These are phyloP conservation scores for Batkoa obscura DNA, from an alignment of 371 early-diverging fungal genomes.

Conservation along the genomic window DNA sequence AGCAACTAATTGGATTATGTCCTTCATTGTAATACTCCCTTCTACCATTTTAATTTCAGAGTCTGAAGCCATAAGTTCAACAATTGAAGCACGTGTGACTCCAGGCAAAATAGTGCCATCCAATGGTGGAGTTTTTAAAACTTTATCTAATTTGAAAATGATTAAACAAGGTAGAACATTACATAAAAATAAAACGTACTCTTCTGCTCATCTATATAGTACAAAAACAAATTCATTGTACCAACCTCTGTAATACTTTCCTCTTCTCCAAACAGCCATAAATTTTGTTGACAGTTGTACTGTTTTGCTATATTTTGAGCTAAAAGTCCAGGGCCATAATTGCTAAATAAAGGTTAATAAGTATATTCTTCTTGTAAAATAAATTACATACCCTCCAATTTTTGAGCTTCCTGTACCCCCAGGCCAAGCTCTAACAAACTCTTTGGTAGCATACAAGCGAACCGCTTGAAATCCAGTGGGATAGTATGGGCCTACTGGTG, in stretches of 20 bases:
- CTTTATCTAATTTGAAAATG: constrained; percentile 20
- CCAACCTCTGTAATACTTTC: constrained; percentile 87
- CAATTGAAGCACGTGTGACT: constrained; percentile 86
- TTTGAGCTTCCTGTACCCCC: constrained; percentile 89
- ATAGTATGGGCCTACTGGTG: constrained; percentile 95
- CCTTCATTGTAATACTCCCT: constrained; percentile 63
- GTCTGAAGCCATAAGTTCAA: constrained; percentile 62
- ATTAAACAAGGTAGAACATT: not conserved
- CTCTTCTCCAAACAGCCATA: constrained; percentile 82
- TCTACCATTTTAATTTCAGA: constrained; percentile 81
- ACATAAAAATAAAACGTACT: constrained; percentile 10
- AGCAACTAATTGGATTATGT: constrained; percentile 48
- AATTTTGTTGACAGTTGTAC: constrained; percentile 77
- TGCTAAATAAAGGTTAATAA: constrained; percentile 9
- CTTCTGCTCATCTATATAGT: constrained; percentile 58
- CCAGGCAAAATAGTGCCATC: constrained; percentile 94
- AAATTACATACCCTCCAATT: constrained; percentile 42
- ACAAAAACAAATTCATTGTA: constrained; percentile 87
- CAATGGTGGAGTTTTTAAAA: constrained; percentile 79
- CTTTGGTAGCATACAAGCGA: constrained; percentile 58
- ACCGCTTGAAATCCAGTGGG: constrained; percentile 85
- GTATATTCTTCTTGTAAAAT: not conserved
- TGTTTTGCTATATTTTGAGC: constrained; percentile 72
- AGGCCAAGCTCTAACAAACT: constrained; percentile 90
- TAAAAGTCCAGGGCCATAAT: constrained; percentile 61